Evolutionary conservation across 768 basidiomycete genomes (phyloP).

Genomic region (Leccinum aurantiacum): DNA sequence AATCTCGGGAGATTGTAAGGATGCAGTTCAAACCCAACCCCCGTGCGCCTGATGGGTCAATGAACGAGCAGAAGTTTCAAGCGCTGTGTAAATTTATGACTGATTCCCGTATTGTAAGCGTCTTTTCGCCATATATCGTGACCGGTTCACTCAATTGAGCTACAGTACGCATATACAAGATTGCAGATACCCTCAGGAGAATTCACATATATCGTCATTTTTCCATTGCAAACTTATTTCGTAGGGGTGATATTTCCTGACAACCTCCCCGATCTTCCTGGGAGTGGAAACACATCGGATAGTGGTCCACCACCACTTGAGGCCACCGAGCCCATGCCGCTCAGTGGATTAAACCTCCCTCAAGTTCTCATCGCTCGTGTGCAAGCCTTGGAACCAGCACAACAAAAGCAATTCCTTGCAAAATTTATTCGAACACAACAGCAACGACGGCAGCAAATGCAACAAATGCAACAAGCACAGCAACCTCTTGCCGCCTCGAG

Average conservation of each 20-base stretch:
- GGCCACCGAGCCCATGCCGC: slow-evolving; percentile 5
- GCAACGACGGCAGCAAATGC: slow-evolving; percentile 29
- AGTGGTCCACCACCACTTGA: slow-evolving; percentile 1
- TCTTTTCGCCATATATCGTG: background rate
- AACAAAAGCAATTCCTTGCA: slow-evolving; percentile 22
- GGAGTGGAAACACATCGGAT: slow-evolving; percentile 20
- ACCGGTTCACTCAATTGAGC: slow-evolving; percentile 2
- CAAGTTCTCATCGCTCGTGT: slow-evolving; percentile 19
- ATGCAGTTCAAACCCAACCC: slow-evolving; percentile 41
- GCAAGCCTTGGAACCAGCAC: slow-evolving; percentile 24
- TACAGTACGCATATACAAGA: slow-evolving; percentile 51
- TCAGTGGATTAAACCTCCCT: slow-evolving; percentile 2
- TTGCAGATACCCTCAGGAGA: slow-evolving; percentile 47
- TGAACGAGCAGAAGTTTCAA: slow-evolving; percentile 45
- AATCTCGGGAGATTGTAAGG: slow-evolving; percentile 32
- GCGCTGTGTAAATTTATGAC: slow-evolving; percentile 43
- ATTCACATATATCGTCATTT: slow-evolving; percentile 47
- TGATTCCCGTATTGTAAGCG: slow-evolving; percentile 46
- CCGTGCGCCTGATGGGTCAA: slow-evolving; percentile 33
- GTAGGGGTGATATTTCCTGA: slow-evolving; percentile 52
- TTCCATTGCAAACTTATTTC: slow-evolving; percentile 39
- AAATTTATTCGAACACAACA: slow-evolving; percentile 16
- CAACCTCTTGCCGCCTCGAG: slow-evolving; percentile 14
- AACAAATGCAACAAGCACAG: slow-evolving; percentile 23
- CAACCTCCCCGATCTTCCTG: slow-evolving; percentile 47